Conservation (phyloP, 73 alveolate species). For the Urostyla sp. region DNA sequence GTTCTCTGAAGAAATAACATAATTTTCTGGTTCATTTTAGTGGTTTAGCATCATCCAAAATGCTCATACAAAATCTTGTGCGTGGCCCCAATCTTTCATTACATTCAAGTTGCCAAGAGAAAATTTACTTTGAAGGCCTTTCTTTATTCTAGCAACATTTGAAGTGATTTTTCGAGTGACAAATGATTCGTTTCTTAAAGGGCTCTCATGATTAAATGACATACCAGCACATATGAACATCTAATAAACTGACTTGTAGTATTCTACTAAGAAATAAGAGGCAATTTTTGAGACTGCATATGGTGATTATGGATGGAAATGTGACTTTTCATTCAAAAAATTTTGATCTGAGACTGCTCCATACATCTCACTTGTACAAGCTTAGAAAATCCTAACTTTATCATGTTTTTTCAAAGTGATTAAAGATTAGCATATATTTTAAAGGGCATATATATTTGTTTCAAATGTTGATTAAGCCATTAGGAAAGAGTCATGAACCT, state of each 20-base stretch:
- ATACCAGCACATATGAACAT: constrained; percentile 64
- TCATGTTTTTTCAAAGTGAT: not conserved
- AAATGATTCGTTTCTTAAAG: constrained; percentile 61
- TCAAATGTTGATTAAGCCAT: constrained; percentile 33
- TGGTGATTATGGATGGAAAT: constrained; percentile 81
- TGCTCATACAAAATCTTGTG: constrained; percentile 51
- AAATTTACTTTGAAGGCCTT: constrained; percentile 11
- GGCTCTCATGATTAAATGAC: constrained; percentile 82
- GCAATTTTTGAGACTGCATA: constrained; percentile 77
- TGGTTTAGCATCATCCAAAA: constrained; percentile 73
- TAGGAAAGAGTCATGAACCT: constrained; percentile 56
- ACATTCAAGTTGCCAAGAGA: constrained; percentile 75
- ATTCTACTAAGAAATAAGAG: constrained; percentile 56
- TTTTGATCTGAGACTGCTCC: constrained; percentile 66
- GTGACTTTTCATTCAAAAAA: constrained; percentile 55
- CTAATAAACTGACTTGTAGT: constrained; percentile 34
- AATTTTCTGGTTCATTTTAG: constrained; percentile 66
- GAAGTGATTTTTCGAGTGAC: constrained; percentile 48
- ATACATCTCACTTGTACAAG: constrained; percentile 79
- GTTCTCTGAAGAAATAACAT: constrained; percentile 65
- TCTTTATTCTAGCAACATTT: constrained; percentile 45
- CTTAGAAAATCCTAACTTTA: constrained; percentile 63
- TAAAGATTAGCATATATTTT: constrained; percentile 27
- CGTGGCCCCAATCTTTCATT: constrained; percentile 87
- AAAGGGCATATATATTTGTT: constrained; percentile 14